These are phyloP conservation scores for Xylaria sp. DNA, from an alignment of 2,329 filamentous ascomycete genomes.

Conservation along the genomic window DNA sequence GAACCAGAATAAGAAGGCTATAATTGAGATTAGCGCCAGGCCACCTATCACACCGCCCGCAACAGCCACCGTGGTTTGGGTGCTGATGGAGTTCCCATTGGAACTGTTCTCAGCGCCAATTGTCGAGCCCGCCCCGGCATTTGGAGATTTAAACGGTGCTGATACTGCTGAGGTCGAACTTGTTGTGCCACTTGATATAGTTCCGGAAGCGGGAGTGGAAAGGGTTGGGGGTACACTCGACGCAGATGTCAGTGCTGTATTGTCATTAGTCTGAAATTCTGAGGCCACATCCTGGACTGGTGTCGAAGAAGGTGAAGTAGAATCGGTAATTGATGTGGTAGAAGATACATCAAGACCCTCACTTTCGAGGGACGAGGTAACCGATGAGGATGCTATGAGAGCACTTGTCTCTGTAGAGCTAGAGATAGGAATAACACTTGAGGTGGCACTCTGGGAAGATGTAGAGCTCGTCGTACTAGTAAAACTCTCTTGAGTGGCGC, in stretches of 20 bases:
- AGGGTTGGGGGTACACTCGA: constrained; percentile 10
- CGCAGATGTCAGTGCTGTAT: constrained; percentile 24
- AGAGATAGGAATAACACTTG: constrained; percentile 28
- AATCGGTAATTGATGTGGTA: not conserved
- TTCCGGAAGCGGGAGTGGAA: not conserved
- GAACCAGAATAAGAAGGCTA: constrained; percentile 58
- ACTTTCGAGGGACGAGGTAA: constrained; percentile 6
- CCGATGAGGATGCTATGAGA: constrained; percentile 13
- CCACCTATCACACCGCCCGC: constrained; percentile 59
- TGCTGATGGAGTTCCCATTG: constrained; percentile 37
- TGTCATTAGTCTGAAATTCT: constrained; percentile 20
- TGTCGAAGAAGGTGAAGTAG: constrained; percentile 21
- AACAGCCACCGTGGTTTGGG: constrained; percentile 50
- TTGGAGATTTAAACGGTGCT: constrained; percentile 27
- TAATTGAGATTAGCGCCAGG: constrained; percentile 51
- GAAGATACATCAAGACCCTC: constrained; percentile 3
- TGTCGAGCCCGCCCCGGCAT: constrained; percentile 27
- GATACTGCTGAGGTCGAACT: constrained; percentile 18
- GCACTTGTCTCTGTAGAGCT: constrained; percentile 26
- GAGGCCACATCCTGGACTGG: constrained; percentile 17
- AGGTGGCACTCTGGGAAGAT: constrained; percentile 36
- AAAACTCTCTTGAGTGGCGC: constrained; percentile 31
- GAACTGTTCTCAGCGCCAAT: constrained; percentile 33
- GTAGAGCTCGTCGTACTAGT: constrained; percentile 47
- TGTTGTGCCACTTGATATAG: not conserved